phyloP scores from a whole-genome alignment of 73 alveolate genomes.

The Urostyla sp. region DNA sequence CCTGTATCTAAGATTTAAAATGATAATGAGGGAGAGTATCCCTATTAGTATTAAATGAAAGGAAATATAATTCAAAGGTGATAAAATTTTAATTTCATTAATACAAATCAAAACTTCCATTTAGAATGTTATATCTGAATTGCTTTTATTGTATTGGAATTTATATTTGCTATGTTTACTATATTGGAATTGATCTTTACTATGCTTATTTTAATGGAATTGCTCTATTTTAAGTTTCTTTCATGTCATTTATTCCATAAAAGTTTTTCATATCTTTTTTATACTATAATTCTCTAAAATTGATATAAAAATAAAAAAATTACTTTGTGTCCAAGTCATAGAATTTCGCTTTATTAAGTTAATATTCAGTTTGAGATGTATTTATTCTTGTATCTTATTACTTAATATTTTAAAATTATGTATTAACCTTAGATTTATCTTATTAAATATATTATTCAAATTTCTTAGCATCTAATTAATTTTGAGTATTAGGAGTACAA shows the following conservation, averaged over 20 bases:
- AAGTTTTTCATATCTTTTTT: constrained; percentile 16
- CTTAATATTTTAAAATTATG: neutral
- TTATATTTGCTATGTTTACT: neutral
- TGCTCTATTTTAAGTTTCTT: neutral
- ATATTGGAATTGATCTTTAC: neutral
- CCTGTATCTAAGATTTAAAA: neutral
- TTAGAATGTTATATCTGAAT: neutral
- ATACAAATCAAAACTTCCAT: neutral
- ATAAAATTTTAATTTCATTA: neutral
- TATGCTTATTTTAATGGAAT: neutral
- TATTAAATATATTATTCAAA: constrained; percentile 11
- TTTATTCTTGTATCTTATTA: constrained; percentile 16
- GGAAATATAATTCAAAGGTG: neutral
- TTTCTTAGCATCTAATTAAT: neutral
- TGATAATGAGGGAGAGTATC: constrained; percentile 20
- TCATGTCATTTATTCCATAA: constrained; percentile 13
- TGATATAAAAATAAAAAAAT: neutral
- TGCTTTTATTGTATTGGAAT: constrained; percentile 15
- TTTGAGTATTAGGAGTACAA: constrained; percentile 6
- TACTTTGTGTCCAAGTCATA: constrained; percentile 26
- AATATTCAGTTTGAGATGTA: constrained; percentile 11
- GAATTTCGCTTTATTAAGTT: neutral
- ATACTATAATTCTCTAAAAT: neutral
- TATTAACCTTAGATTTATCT: too few species aligned
- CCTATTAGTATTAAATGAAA: constrained; percentile 9